Conservation (phyloP, 352 stramenopile genomes). For the Pythium angustatum region DNA sequence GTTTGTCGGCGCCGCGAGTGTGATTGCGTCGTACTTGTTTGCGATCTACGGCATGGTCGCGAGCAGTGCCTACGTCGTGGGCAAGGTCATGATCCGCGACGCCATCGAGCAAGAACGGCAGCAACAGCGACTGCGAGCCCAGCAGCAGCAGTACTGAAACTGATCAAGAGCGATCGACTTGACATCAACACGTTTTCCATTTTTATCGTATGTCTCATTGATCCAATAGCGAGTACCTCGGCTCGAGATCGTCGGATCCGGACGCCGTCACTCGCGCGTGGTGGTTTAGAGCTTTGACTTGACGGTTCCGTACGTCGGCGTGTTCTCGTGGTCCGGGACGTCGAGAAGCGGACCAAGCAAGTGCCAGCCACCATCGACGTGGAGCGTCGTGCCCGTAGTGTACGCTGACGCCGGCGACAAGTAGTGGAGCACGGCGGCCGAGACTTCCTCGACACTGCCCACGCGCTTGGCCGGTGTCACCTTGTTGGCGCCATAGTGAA, state of each 20-base stretch:
- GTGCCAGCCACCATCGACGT: slow-evolving; percentile 79
- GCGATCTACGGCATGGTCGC: slow-evolving; percentile 86
- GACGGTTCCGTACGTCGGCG: slow-evolving; percentile 65
- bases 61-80: slow-evolving; percentile 75
- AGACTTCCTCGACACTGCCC: slow-evolving; percentile 88
- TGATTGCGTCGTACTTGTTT: slow-evolving; percentile 86
- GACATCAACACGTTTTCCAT: not conserved
- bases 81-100: slow-evolving; percentile 73
- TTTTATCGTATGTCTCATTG: not conserved
- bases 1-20: slow-evolving; percentile 69
- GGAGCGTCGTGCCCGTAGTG: slow-evolving; percentile 79
- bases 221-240: no score
- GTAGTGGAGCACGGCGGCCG: slow-evolving; percentile 80
- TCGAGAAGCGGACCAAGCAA: slow-evolving; percentile 54
- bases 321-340: slow-evolving; percentile 65
- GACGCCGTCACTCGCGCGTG: not conserved
- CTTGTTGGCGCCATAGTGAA: slow-evolving; percentile 76
- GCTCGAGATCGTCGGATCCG: not conserved
- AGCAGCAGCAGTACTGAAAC: slow-evolving; percentile 18
- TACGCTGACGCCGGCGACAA: slow-evolving; percentile 80
- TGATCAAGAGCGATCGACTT: not conserved
- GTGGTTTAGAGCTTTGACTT: slow-evolving; percentile 40
- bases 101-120: slow-evolving; percentile 74
- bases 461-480: slow-evolving; percentile 88
- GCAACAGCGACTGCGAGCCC: slow-evolving; percentile 41